Evolutionary conservation across 2,329 filamentous ascomycete genomes (phyloP).

Genomic region (Fonsecaea nubica): DNA sequence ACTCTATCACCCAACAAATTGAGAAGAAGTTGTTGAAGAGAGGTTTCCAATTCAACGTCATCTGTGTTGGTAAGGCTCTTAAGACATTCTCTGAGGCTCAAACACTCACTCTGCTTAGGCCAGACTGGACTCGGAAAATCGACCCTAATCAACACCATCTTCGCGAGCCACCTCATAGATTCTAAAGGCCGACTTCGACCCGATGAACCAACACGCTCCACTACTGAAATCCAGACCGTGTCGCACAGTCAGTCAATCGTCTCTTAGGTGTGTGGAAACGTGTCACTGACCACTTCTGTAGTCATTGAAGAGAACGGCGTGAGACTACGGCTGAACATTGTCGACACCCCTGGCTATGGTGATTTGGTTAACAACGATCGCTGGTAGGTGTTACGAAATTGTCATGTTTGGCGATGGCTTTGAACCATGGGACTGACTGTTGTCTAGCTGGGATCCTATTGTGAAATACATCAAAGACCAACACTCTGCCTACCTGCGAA

Average conservation of each 20-base stretch:
- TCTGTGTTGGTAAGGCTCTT: constrained; percentile 86
- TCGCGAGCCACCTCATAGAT: constrained; percentile 98
- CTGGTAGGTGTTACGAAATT: constrained; percentile 61
- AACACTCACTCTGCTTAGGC: constrained; percentile 61
- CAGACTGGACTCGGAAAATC: constrained; percentile 99
- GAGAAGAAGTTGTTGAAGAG: constrained; percentile 99
- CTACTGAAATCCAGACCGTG: constrained; percentile 96
- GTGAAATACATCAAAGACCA: constrained; percentile 99
- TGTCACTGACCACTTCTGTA: constrained; percentile 43
- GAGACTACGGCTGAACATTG: constrained; percentile 95
- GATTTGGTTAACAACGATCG: constrained; percentile 99
- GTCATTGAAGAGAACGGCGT: constrained; percentile 99
- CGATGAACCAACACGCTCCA: constrained; percentile 90
- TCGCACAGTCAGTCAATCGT: constrained; percentile 72
- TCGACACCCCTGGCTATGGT: constrained; percentile 97
- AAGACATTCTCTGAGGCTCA: neutral
- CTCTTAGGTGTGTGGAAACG: neutral
- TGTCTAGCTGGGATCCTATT: constrained; percentile 86
- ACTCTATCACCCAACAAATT: constrained; percentile 99
- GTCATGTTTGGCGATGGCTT: neutral
- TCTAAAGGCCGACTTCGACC: constrained; percentile 94
- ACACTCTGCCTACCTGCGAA: constrained; percentile 97
- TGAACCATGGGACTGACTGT: constrained; percentile 33
- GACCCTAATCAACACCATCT: constrained; percentile 99
- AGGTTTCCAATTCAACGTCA: constrained; percentile 99